Conservation (phyloP, 1,284 basidiomycete species). For the Sutorius eximius region DNA sequence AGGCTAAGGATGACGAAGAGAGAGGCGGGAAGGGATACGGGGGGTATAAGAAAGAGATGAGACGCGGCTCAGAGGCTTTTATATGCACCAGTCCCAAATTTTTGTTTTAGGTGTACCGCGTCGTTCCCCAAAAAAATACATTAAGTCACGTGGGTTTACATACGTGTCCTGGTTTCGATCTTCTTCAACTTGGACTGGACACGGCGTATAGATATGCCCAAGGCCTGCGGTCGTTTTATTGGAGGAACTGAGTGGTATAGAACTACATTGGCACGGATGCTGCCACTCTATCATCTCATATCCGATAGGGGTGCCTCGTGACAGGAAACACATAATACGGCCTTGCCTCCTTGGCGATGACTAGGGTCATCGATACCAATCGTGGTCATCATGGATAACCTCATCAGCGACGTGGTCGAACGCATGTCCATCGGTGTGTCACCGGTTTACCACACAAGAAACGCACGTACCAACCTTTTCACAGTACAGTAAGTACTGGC, state of each 20-base stretch:
- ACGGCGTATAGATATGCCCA: neutral
- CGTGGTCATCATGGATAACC: slow-evolving; percentile 20
- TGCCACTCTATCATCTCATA: neutral
- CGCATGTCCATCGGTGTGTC: slow-evolving; percentile 16
- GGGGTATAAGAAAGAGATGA: slow-evolving; percentile 7
- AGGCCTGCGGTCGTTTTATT: neutral
- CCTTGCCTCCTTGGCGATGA: slow-evolving; percentile 4
- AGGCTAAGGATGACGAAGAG: slow-evolving; percentile 5
- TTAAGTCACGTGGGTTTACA: slow-evolving; percentile 31
- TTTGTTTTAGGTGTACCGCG: slow-evolving; percentile 25
- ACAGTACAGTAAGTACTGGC: no score
- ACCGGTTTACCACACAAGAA: slow-evolving; percentile 1
- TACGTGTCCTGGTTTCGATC: slow-evolving; percentile 11
- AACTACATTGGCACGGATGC: neutral
- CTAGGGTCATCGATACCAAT: slow-evolving; percentile 32
- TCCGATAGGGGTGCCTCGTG: neutral
- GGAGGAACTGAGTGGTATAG: neutral
- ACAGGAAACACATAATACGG: slow-evolving; percentile 13
- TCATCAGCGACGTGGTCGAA: slow-evolving; percentile 23
- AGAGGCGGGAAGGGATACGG: neutral
- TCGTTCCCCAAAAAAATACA: slow-evolving; percentile 32
- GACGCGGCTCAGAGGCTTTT: slow-evolving; percentile 19
- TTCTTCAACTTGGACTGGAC: neutral
- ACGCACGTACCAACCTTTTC: slow-evolving; percentile 3
- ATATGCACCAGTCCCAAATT: slow-evolving; percentile 36